Evolutionary conservation across 805 yeast species (phyloP).

Genomic region (Wickerhamiella domercqiae): DNA sequence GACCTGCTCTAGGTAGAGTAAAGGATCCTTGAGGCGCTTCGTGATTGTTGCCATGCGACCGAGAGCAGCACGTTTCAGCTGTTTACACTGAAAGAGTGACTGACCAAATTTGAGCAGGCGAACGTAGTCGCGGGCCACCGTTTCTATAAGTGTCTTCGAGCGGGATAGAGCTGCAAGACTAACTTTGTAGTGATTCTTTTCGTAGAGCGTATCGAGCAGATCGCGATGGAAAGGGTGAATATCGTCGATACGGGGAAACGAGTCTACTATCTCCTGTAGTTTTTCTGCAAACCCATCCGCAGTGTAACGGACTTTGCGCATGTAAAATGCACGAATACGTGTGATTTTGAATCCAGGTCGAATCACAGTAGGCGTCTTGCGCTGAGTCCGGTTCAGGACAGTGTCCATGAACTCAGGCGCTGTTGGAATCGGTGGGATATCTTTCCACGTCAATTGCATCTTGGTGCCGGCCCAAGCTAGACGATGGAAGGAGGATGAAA

Average conservation of each 20-base stretch:
- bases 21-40: constrained; percentile 88
- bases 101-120: constrained; percentile 94
- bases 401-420: constrained; percentile 90
- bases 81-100: constrained; percentile 96
- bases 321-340: constrained; percentile 91
- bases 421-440: constrained; percentile 87
- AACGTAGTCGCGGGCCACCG: constrained; percentile 88
- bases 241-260: constrained; percentile 93
- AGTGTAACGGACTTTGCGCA: constrained; percentile 95
- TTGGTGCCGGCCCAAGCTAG: constrained; percentile 1
- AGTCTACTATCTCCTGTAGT: constrained; percentile 65
- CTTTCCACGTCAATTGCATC: constrained; percentile 98
- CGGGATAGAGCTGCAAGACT: constrained; percentile 88
- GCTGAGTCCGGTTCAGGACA: constrained; percentile 91
- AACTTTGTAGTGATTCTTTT: constrained; percentile 94
- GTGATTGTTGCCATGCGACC: constrained; percentile 99
- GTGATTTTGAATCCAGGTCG: constrained; percentile 93
- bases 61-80: constrained; percentile 92
- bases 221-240: constrained; percentile 98
- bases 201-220: constrained; percentile 93
- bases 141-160: constrained; percentile 88
- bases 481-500: neutral
- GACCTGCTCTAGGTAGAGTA: constrained; percentile 89
- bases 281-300: constrained; percentile 94
- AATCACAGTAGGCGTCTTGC: constrained; percentile 98